These are phyloP conservation scores for Rhizopus stolonifer DNA, from an alignment of 371 early-diverging fungal species.

Conservation along the genomic window DNA sequence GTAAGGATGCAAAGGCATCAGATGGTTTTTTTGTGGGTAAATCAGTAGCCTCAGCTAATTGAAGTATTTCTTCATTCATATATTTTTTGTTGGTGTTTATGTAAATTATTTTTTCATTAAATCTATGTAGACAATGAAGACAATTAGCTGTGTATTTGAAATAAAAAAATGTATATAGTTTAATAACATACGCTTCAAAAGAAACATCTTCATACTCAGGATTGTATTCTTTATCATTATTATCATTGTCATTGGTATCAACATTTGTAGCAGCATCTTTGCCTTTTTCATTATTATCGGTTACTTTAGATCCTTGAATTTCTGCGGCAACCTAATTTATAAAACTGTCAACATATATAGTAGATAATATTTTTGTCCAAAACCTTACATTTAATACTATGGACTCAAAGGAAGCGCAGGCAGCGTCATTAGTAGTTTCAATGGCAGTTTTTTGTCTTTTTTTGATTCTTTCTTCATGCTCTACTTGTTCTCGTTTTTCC, in stretches of 20 bases:
- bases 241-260: neutral
- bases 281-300: neutral
- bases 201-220: neutral
- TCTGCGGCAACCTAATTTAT: slow-evolving; percentile 1
- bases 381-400: neutral
- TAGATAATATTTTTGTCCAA: neutral
- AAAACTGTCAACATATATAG: neutral
- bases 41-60: neutral
- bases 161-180: slow-evolving; percentile 1
- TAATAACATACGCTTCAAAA: neutral
- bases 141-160: neutral
- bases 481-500: neutral
- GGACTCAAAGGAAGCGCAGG: slow-evolving; percentile 1
- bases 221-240: neutral
- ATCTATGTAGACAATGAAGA: slow-evolving; percentile 1
- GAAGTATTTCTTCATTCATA: slow-evolving; percentile 1
- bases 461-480: neutral
- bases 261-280: neutral
- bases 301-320: no score
- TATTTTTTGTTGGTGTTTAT: neutral
- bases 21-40: slow-evolving; percentile 6
- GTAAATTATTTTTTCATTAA: slow-evolving; percentile 1
- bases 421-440: neutral
- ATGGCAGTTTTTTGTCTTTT: neutral
- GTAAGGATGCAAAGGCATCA: slow-evolving; percentile 5